Conservation (phyloP, 2,329 filamentous ascomycete genomes). For the Rhynchosporium agropyri region DNA sequence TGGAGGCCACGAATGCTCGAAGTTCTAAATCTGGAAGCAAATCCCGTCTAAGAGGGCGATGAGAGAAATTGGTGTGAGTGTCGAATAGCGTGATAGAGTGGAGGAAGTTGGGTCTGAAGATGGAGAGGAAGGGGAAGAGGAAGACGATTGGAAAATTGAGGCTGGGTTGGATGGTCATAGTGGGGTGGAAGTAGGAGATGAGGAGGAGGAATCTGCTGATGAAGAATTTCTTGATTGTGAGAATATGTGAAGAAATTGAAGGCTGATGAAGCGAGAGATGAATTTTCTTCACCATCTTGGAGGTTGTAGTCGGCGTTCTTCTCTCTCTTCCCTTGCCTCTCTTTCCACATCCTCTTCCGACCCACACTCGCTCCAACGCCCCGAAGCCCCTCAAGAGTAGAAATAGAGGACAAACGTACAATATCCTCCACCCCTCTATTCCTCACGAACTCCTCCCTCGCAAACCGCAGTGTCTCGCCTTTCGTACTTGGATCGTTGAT, state of each 20-base stretch:
- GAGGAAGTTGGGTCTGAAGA: conserved; percentile 1
- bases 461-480: conserved; percentile 59
- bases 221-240: conserved; percentile 7
- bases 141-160: neutral
- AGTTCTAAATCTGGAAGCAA: neutral
- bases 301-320: too few relatives aligned
- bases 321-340: neutral
- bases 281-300: too few relatives aligned
- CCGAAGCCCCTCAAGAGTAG: neutral
- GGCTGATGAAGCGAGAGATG: too few relatives aligned
- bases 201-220: neutral
- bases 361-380: neutral
- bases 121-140: neutral
- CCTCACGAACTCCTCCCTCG: conserved; percentile 63
- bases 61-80: conserved; percentile 1
- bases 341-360: neutral
- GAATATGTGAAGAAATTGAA: neutral
- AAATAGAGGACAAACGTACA: conserved; percentile 45
- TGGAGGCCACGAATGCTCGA: neutral
- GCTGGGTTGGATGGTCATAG: too few relatives aligned
- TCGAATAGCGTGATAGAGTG: neutral
- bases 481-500: conserved; percentile 56
- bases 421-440: conserved; percentile 59
- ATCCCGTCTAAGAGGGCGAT: neutral
- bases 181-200: neutral